These are phyloP conservation scores for Candida sphagnicola DNA, from an alignment of 805 yeast species.

Conservation along the genomic window DNA sequence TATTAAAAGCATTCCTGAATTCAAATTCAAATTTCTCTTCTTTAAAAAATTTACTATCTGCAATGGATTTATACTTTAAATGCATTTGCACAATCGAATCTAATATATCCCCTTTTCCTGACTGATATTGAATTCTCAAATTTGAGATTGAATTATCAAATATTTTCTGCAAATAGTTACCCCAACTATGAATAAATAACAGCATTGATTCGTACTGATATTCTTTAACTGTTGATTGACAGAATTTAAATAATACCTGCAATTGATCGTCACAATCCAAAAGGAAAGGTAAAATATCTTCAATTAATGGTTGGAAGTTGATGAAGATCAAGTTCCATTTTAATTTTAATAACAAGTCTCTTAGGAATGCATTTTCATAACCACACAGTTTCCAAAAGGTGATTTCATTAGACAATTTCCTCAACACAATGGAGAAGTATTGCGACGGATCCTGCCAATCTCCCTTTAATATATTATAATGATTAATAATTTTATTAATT, in stretches of 20 bases:
- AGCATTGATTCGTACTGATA: slow-evolving; percentile 17
- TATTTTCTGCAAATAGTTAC: slow-evolving; percentile 7
- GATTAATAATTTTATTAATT: slow-evolving; percentile 9
- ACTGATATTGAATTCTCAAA: slow-evolving; percentile 2
- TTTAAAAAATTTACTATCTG: slow-evolving; percentile 9
- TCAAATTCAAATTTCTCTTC: slow-evolving; percentile 26
- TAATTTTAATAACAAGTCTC: slow-evolving; percentile 16
- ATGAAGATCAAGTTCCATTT: slow-evolving; percentile 28
- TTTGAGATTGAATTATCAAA: slow-evolving; percentile 8
- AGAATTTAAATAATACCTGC: slow-evolving; percentile 14
- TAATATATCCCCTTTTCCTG: slow-evolving; percentile 2
- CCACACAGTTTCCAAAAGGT: slow-evolving; percentile 18
- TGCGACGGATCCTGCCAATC: slow-evolving; percentile 15
- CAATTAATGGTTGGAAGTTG: slow-evolving; percentile 19
- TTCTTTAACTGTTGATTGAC: slow-evolving; percentile 14
- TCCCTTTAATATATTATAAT: slow-evolving; percentile 13
- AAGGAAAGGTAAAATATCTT: slow-evolving; percentile 17
- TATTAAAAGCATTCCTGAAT: slow-evolving; percentile 24
- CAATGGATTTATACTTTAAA: slow-evolving; percentile 10
- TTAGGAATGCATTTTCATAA: slow-evolving; percentile 13
- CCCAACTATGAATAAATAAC: slow-evolving; percentile 24
- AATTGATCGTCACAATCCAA: slow-evolving; percentile 13
- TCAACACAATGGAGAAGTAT: slow-evolving; percentile 12
- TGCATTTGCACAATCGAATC: slow-evolving; percentile 11
- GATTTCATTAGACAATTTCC: slow-evolving; percentile 13